Conservation (phyloP, 495 filamentous ascomycete genomes). For the Lasiosphaeria ovina region DNA sequence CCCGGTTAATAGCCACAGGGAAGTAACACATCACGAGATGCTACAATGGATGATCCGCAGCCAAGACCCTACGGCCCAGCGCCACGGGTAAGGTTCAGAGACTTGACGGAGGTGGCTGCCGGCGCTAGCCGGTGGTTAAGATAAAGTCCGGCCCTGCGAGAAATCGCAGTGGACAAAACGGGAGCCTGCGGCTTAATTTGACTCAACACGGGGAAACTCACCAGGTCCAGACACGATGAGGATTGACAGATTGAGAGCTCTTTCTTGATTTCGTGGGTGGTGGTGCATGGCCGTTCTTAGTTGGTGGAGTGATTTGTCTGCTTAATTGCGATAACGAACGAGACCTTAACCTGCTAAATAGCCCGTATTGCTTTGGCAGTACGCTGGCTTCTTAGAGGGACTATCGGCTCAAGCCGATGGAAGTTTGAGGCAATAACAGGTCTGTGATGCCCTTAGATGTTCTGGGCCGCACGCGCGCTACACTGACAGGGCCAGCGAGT, state of each 20-base stretch:
- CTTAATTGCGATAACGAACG: constrained; percentile 76
- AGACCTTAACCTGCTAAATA: constrained; percentile 65
- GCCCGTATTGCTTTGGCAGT: constrained; percentile 61
- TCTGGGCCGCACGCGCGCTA: constrained; percentile 72
- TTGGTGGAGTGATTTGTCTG: constrained; percentile 71
- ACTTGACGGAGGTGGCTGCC: too few species aligned
- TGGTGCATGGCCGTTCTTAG: constrained; percentile 67
- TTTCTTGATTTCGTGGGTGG: constrained; percentile 66
- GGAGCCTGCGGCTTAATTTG: constrained; percentile 70
- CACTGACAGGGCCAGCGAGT: constrained; percentile 71
- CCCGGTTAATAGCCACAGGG: too few species aligned
- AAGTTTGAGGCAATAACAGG: constrained; percentile 71
- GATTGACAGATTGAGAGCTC: constrained; percentile 66
- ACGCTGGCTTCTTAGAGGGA: constrained; percentile 63
- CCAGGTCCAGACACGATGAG: constrained; percentile 65
- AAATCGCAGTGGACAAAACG: too few species aligned
- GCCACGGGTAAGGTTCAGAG: too few species aligned
- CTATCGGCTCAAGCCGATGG: constrained; percentile 53
- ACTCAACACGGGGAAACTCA: constrained; percentile 68
- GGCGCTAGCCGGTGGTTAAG: too few species aligned
- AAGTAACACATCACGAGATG: too few species aligned
- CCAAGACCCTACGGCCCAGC: too few species aligned
- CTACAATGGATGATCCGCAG: too few species aligned
- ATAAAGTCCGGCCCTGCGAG: too few species aligned
- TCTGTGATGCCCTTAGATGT: constrained; percentile 72